Conservation (phyloP, 441 rosid species). For the Omphalea diandra region DNA sequence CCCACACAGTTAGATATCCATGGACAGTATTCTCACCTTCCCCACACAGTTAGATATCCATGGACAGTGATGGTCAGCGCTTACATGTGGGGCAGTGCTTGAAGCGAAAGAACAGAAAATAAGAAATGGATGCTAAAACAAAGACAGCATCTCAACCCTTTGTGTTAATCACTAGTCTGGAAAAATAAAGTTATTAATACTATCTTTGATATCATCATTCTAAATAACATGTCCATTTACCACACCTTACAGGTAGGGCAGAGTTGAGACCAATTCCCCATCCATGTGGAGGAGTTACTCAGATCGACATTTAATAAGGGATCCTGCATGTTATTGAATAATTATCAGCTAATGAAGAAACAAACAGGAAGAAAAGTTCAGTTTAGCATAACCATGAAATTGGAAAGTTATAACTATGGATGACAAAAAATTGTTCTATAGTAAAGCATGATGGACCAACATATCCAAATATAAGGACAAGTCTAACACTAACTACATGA, state of each 20-base stretch:
- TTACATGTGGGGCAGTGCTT: slow-evolving; percentile 91
- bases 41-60: slow-evolving; percentile 99
- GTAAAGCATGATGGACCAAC: not conserved
- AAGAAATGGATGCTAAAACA: not conserved
- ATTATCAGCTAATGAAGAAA: not conserved
- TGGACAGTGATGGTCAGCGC: slow-evolving; percentile 96
- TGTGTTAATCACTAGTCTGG: slow-evolving; percentile 7
- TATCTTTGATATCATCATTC: not conserved
- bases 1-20: slow-evolving; percentile 99
- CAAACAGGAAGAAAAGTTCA: not conserved
- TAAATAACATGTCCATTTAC: slow-evolving; percentile 17
- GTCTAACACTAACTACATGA: not conserved
- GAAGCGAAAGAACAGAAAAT: slow-evolving; percentile 53
- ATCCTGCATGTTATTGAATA: slow-evolving; percentile 49
- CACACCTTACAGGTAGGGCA: slow-evolving; percentile 99
- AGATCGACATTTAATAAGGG: slow-evolving; percentile 65
- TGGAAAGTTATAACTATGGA: not conserved
- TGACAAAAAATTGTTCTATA: not conserved
- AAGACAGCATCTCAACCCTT: slow-evolving; percentile 9
- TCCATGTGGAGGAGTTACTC: slow-evolving; percentile 66
- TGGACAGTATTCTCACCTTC: too few species aligned
- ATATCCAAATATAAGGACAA: not conserved
- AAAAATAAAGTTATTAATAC: not conserved
- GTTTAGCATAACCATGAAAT: slow-evolving; percentile 6
- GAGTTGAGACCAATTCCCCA: slow-evolving; percentile 96